Conservation (phyloP, 2,329 filamentous ascomycete genomes). For the Cladorrhinum sp. region DNA sequence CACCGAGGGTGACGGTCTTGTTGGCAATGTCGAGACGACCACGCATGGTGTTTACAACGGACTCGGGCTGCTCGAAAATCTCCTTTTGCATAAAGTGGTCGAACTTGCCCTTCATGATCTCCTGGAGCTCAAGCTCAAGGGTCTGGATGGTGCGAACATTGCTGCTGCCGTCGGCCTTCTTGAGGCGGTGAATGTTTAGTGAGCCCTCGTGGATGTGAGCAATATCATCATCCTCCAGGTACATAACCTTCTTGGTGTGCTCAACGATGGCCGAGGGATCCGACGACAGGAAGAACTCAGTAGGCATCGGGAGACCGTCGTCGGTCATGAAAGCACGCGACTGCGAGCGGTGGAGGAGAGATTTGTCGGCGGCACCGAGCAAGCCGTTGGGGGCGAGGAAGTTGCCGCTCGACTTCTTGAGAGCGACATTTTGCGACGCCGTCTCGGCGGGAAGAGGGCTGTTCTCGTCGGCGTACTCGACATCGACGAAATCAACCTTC, state of each 20-base stretch:
- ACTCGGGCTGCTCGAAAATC: constrained; percentile 99
- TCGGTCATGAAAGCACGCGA: constrained; percentile 98
- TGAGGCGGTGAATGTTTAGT: constrained; percentile 96
- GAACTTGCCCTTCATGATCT: constrained; percentile 99
- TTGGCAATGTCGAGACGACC: constrained; percentile 91
- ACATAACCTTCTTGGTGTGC: constrained; percentile 99
- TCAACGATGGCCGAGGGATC: constrained; percentile 98
- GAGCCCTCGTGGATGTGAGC: constrained; percentile 99
- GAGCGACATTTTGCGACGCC: constrained; percentile 90
- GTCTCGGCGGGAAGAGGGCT: constrained; percentile 83
- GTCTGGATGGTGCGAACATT: constrained; percentile 98
- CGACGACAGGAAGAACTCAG: constrained; percentile 98
- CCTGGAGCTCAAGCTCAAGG: constrained; percentile 95
- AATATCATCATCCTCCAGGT: constrained; percentile 99
- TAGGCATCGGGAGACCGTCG: constrained; percentile 94
- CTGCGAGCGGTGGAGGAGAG: constrained; percentile 94
- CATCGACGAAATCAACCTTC: constrained; percentile 99
- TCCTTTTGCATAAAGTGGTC: constrained; percentile 99
- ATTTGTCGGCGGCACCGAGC: constrained; percentile 92
- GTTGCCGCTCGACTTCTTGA: constrained; percentile 83
- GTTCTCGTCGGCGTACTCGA: constrained; percentile 90
- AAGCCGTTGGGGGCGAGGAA: constrained; percentile 66
- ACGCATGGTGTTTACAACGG: constrained; percentile 99
- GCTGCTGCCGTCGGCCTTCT: constrained; percentile 93
- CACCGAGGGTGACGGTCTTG: constrained; percentile 93